Base-by-base conservation (phyloP, 1,284 basidiomycete species). In the Heterobasidion occidentale region DNA sequence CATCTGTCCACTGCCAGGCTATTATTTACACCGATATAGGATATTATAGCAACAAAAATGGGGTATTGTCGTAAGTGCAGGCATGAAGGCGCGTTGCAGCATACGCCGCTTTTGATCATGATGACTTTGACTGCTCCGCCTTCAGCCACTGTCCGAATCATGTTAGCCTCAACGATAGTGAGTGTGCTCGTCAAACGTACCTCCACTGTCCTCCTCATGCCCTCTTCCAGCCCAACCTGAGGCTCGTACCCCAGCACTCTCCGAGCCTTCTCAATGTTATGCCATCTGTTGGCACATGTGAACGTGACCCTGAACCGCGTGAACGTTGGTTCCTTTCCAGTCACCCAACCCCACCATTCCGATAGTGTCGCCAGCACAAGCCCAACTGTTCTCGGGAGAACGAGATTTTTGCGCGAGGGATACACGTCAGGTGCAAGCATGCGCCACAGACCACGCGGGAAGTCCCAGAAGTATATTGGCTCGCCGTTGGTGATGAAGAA, bases 401-500 rank as follows among this genome's bases (percentile, higher is more conserved):
- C 76, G 62, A 84, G 76, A 35, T 68, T 69, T 45, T 66, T 62
- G 19, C 75, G 74, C 58, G 72, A 68, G 9, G 73, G 63, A 14
- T 69, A 60, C 54, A 64, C 61, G 35, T 54, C 79, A 48, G 72
- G 81, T 67, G 72, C 80, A 33, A 79, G 45, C 53, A 58, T 57
- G 48, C 81, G 77, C 94, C 94, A 99, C n/a, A 98, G 74, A 2
- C 83, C 74, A 9, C 94, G 83, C 27, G 88, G 80, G 68, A 97
- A 89, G 74, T 98, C 95, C 96, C 96, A 99, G 75, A 98, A 98
- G 67, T 91, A 91, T 57, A 90, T 80, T 1, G 95, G 96, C 70
- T 98, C 95, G 61, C 95, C 94, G 68, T 98, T 98, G 59, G 95
- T 97, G 73, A 99, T 93, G 77, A 96, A 97, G 77, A 97, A 99